Percentiles rank a stretch among this genome's conserved stretches.
These are phyloP conservation scores for Colletotrichum sansevieriae DNA, from an alignment of 2,329 filamentous ascomycete species.

Conservation along the genomic window DNA sequence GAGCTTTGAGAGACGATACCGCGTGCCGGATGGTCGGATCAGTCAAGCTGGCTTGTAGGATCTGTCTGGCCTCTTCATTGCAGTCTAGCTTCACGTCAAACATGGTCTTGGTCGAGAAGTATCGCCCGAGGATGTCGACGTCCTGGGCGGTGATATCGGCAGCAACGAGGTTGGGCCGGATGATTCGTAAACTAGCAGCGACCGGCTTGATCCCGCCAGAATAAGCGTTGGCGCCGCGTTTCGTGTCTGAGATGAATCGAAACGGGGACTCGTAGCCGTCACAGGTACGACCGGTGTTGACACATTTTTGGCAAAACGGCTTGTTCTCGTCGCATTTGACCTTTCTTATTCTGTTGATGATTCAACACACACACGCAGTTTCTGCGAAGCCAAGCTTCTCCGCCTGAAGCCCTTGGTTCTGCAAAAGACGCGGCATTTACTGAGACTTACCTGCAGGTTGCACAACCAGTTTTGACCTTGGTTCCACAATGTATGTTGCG, in stretches of 20 bases:
- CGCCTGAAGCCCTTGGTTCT: neutral
- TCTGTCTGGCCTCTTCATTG: constrained; percentile 54
- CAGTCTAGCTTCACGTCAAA: constrained; percentile 54
- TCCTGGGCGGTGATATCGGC: constrained; percentile 45
- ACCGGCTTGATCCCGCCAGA: constrained; percentile 37
- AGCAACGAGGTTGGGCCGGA: constrained; percentile 40
- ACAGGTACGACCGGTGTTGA: constrained; percentile 56
- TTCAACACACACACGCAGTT: constrained; percentile 39
- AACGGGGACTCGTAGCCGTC: constrained; percentile 59
- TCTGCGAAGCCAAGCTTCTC: neutral
- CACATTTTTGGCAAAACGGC: constrained; percentile 52
- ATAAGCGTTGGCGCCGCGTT: constrained; percentile 14
- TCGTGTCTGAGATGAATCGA: constrained; percentile 46
- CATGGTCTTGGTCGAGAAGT: constrained; percentile 58
- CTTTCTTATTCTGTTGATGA: constrained; percentile 50
- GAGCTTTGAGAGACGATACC: constrained; percentile 54
- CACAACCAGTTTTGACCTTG: constrained; percentile 59
- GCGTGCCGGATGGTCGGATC: constrained; percentile 54
- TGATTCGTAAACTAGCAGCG: constrained; percentile 39
- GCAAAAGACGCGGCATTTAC: constrained; percentile 29
- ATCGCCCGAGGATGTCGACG: constrained; percentile 52
- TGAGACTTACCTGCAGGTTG: constrained; percentile 57
- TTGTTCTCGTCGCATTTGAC: constrained; percentile 55
- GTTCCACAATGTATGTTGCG: constrained; percentile 46
- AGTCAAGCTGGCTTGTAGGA: constrained; percentile 55